Evolutionary conservation across 2,329 filamentous ascomycete genomes (phyloP), one percentile per base, ranked within the genome.

Genomic region (Calonectria crousiana): DNA sequence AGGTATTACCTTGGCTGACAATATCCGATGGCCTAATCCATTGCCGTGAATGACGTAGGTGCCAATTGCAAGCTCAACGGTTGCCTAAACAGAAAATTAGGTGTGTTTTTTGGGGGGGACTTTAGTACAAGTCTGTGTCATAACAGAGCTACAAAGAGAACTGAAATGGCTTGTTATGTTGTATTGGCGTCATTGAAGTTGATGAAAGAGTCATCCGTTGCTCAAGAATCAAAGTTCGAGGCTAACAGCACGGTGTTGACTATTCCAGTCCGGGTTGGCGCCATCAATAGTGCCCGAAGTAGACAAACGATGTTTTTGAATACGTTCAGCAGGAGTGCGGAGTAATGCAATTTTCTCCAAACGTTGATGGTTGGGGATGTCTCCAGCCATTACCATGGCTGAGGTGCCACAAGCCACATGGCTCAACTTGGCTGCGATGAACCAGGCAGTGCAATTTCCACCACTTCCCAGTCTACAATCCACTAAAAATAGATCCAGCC

Each of bases 1-100:
- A 1, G 5, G 4, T 11, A 2, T 26, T 18, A 9, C 5, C 10
- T 30, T 2, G 2, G 64, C 69, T 62, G 56, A 78, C 74, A 70
- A 78, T 34, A 78, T 67, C 38, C 75, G 73, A 34, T 71, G 75
- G 1, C 73, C 47, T 1, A 72, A 23, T 1, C 75, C 76, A 47
- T 78, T 67, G 18, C 73, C 68, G 1, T 69, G 67, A 30, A 78
- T 64, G 6, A 77, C 38, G 23, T 75, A 75, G 41, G 70, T 69
- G 0, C 66, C 70, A 47, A 78, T 47, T 13, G 60, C 75, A 30
- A 78, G 60, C n/a, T 78, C 77, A 20, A 74, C 53, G 10, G 71
- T 70, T 2, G 70, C 66, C 62, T 72, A 78, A 3, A 56, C 38
- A 11, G 77, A 70, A 2, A 78, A 52, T 1, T 51, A 23, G 3